Base-by-base conservation (phyloP, 2,329 filamentous ascomycete species). In the Thielaviopsis punctulata region DNA sequence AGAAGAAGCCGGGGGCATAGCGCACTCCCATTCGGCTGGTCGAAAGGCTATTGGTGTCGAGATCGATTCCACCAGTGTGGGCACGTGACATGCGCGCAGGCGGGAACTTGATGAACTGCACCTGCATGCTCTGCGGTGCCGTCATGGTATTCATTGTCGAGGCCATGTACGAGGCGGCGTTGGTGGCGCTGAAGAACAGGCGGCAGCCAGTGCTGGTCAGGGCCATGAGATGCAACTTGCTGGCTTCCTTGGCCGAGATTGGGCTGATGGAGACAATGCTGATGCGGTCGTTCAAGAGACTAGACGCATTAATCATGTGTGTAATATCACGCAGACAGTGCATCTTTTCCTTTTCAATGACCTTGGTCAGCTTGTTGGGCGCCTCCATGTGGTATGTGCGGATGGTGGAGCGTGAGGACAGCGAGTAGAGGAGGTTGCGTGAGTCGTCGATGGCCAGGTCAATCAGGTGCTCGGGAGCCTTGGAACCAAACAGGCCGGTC, bases 51-150 rank as follows among this genome's bases (percentile, higher is more conserved):
- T 66, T 66, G 50, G 72, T 78, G 57, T 72, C 69, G 56, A 69
- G 60, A 59, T 76, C 71, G 9, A 73, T 62, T 1, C 66, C 59
- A 2, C 65, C 59, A 27, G 74, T 70, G n/a, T 59, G 59, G 12
- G 44, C 48, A 52, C 36, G n/a, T 61, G 60, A 33, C 56, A 58
- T 66, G 54, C 66, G 68, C 39, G 70, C 65, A 0, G 92, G 92
- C 1, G 93, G 92, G 55, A 95, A 94, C 62, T 92, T 93, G 65
- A 98, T 86, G 62, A 94, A 92, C 59, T 93, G 84, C n/a, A 95
- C 80, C 65, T 95, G 89, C 87, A 98, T 95, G 66, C 87, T 95
- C 59, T 86, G 89, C 0, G 92, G 89, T 0, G 85, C 80, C 54
- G n/a, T n/a, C n/a, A 73, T 65, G 54, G 73, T 81, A 7, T 77